Evolutionary conservation across 2,329 filamentous ascomycete species (phyloP).

Genomic region (Penicillium aurantiogriseum): DNA sequence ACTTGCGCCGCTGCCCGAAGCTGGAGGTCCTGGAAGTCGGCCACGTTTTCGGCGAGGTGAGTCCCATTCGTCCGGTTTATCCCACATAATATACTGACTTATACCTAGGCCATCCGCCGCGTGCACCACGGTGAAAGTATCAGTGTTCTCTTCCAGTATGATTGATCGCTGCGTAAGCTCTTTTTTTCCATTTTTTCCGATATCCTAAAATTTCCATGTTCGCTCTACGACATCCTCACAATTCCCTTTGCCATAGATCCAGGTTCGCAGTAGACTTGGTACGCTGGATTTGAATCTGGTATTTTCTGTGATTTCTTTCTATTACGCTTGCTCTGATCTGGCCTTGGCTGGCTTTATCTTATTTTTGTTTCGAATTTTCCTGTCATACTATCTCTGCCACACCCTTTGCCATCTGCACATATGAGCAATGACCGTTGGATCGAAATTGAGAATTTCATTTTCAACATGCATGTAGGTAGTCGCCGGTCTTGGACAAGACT

Average conservation of each 20-base stretch:
- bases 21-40: slow-evolving; percentile 89
- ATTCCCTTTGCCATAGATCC: slow-evolving; percentile 9
- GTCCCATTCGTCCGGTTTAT: slow-evolving; percentile 18
- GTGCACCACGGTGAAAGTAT: slow-evolving; percentile 98
- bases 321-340: slow-evolving; percentile 12
- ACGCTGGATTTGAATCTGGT: slow-evolving; percentile 19
- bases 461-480: slow-evolving; percentile 6
- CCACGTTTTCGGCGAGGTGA: slow-evolving; percentile 81
- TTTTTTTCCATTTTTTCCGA: slow-evolving; percentile 3
- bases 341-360: slow-evolving; percentile 12
- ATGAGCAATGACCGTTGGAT: slow-evolving; percentile 15
- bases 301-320: slow-evolving; percentile 10
- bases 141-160: slow-evolving; percentile 87
- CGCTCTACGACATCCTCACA: neutral
- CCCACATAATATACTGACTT: slow-evolving; percentile 24
- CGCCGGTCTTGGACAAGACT: slow-evolving; percentile 2
- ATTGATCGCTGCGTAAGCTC: slow-evolving; percentile 46
- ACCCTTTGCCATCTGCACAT: slow-evolving; percentile 29
- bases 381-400: slow-evolving; percentile 18
- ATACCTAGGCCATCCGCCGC: slow-evolving; percentile 71
- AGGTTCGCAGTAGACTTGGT: slow-evolving; percentile 22
- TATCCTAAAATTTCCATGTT: slow-evolving; percentile 8
- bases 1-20: slow-evolving; percentile 75
- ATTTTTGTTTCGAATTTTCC: neutral
- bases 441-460: slow-evolving; percentile 9